These are phyloP conservation scores for Bipolaris zeicola DNA, from an alignment of 2,329 filamentous ascomycete genomes.

Conservation along the genomic window DNA sequence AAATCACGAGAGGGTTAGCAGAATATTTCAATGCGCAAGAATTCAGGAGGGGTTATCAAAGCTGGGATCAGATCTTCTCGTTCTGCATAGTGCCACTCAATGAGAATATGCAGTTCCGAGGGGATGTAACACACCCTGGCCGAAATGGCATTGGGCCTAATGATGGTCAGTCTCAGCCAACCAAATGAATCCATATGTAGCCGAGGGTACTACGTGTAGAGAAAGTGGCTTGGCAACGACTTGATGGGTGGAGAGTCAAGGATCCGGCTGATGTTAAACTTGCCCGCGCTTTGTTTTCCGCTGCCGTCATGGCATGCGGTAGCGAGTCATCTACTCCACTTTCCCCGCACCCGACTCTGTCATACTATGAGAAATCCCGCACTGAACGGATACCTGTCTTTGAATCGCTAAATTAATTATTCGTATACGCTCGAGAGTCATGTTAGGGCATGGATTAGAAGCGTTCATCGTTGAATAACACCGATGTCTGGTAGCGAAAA, in stretches of 20 bases:
- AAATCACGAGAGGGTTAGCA: neutral
- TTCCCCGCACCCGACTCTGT: conserved; percentile 9
- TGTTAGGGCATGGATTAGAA: neutral
- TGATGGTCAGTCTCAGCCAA: conserved; percentile 6
- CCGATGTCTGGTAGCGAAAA: too few relatives aligned
- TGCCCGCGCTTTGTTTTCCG: conserved; percentile 39
- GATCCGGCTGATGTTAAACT: conserved; percentile 15
- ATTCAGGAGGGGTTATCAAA: conserved; percentile 12
- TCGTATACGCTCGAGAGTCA: neutral
- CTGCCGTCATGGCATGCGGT: neutral
- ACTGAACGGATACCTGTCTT: neutral
- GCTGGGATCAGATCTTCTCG: neutral
- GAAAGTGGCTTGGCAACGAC: neutral
- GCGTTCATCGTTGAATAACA: neutral
- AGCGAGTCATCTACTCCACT: conserved; percentile 7
- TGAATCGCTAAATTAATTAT: neutral
- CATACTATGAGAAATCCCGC: neutral
- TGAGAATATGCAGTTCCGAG: conserved; percentile 5
- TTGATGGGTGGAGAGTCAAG: conserved; percentile 3
- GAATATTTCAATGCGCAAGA: neutral
- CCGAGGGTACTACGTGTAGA: conserved; percentile 1
- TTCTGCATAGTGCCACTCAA: neutral
- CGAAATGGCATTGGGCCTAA: conserved; percentile 4
- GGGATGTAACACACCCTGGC: conserved; percentile 14
- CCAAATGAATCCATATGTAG: neutral